A percentile compares a stretch with the other conserved stretches of the same genome.
phyloP scores from a whole-genome alignment of 192 early-diverging fungal genomes.

The Linnemannia zychae region DNA sequence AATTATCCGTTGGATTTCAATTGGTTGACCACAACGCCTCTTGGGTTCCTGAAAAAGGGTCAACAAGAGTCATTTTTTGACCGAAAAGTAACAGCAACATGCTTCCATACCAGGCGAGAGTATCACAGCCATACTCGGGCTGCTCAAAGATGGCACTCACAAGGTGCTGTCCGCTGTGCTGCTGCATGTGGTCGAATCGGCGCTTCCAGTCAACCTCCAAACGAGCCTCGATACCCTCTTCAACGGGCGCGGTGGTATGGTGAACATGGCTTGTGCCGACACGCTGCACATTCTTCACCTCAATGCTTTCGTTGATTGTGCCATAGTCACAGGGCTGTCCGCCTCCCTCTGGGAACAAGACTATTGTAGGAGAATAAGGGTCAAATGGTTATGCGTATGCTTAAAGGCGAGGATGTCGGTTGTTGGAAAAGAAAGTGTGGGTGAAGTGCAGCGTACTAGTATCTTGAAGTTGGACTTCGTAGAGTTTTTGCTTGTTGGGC shows the following conservation, averaged over 20 bases:
- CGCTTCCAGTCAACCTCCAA: conserved; percentile 75
- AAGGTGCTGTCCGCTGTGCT: conserved; percentile 83
- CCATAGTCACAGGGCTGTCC: conserved; percentile 81
- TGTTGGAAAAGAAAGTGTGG: too few relatives aligned
- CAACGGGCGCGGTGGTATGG: conserved; percentile 62
- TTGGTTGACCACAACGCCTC: neutral
- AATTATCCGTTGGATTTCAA: neutral
- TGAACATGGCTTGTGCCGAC: conserved; percentile 74
- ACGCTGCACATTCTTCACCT: conserved; percentile 71
- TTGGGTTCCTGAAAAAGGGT: neutral
- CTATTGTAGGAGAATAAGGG: conserved; percentile 28
- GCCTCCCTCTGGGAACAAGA: conserved; percentile 85
- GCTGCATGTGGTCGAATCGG: conserved; percentile 81
- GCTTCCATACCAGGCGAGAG: conserved; percentile 71
- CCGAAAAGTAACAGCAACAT: neutral
- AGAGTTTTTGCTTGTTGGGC: conserved; percentile 70
- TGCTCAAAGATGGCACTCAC: conserved; percentile 76
- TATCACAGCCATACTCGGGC: conserved; percentile 68
- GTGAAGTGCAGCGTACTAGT: conserved; percentile 56
- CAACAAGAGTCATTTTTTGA: neutral
- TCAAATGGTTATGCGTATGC: neutral
- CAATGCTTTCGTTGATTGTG: conserved; percentile 58
- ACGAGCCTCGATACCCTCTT: conserved; percentile 60
- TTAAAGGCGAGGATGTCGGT: too few relatives aligned
- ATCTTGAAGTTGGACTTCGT: conserved; percentile 70